A percentile compares a stretch with the other conserved stretches of the same genome.
phyloP scores from a whole-genome alignment of 495 filamentous ascomycete genomes.

The Cladorrhinum samala region DNA sequence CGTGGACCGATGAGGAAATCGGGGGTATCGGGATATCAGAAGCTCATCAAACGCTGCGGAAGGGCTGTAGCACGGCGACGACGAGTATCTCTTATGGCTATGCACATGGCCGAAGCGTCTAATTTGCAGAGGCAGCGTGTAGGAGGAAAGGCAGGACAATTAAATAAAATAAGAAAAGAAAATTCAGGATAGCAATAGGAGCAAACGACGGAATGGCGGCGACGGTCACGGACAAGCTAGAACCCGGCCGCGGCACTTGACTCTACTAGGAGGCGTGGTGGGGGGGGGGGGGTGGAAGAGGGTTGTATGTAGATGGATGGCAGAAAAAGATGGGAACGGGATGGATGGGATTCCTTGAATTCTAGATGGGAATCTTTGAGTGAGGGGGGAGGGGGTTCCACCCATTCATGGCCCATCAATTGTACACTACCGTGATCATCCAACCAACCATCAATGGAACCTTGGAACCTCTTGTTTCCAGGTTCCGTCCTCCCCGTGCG shows the following conservation, averaged over 20 bases:
- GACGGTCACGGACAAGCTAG: not conserved
- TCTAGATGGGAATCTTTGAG: constrained; percentile 24
- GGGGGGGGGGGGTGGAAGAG: no score
- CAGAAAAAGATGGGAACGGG: no score
- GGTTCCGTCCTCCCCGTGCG: not conserved
- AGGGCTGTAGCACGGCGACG: not conserved
- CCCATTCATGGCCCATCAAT: no score
- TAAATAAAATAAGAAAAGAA: not conserved
- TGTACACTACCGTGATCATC: no score
- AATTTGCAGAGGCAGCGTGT: no score
- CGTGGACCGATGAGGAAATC: constrained; percentile 4
- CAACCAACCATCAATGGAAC: no score
- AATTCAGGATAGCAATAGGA: not conserved
- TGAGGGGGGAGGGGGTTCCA: not conserved
- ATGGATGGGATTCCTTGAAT: constrained; percentile 19
- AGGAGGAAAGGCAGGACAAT: not conserved
- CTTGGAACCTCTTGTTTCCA: no score
- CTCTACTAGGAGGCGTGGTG: no score
- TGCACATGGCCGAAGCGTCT: constrained; percentile 1
- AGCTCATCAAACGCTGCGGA: not conserved
- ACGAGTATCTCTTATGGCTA: not conserved
- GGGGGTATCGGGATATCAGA: not conserved
- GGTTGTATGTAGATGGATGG: no score
- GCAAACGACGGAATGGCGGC: no score
- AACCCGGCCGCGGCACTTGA: no score